A percentile compares a stretch with the other conserved stretches of the same genome.
Conservation (phyloP, 2,329 filamentous ascomycete species). For the Calonectria fujianensis region DNA sequence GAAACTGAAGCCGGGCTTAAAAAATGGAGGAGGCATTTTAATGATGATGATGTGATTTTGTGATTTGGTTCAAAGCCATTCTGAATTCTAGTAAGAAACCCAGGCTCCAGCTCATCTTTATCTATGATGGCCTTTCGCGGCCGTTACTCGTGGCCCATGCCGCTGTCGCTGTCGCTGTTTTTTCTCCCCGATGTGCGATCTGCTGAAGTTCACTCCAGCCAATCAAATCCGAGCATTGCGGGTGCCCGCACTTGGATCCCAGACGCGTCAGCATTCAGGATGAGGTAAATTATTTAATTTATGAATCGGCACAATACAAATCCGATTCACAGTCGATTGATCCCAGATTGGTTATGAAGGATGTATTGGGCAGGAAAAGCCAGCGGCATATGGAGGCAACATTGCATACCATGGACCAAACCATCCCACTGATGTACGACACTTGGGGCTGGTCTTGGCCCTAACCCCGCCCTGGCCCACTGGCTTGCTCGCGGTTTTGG, state of each 20-base stretch:
- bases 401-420: no score
- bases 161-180: not conserved
- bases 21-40: slow-evolving; percentile 9
- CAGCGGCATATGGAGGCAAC: no score
- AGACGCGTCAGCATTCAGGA: not conserved
- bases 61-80: not conserved
- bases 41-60: not conserved
- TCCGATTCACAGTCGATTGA: not conserved
- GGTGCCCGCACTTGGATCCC: not conserved
- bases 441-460: no score
- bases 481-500: no score
- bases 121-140: not conserved
- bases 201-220: not conserved
- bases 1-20: slow-evolving; percentile 5
- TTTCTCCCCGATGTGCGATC: not conserved
- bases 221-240: not conserved
- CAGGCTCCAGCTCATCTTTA: not conserved
- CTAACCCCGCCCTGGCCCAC: no score
- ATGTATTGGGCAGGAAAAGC: no score
- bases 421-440: no score
- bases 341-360: no score
- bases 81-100: not conserved
- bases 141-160: not conserved
- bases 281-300: not conserved
- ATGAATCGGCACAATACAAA: not conserved